Conservation (phyloP, 306 rosid species). For the Erythrophleum fordii region DNA sequence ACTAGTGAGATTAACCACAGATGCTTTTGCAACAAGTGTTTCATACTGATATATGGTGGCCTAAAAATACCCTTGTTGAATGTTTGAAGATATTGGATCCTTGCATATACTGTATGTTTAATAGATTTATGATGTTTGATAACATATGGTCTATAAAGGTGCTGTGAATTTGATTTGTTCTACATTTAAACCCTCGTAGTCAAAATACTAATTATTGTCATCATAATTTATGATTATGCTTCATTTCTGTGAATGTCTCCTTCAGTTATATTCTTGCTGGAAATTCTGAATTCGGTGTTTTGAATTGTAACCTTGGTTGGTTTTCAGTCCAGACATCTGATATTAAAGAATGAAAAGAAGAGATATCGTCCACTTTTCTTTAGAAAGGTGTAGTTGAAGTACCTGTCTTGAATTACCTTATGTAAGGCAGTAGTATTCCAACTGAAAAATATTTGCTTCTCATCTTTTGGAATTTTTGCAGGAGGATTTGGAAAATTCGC, state of each 20-base stretch:
- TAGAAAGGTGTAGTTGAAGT: slow-evolving; percentile 69
- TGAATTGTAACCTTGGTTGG: slow-evolving; percentile 37
- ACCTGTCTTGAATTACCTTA: slow-evolving; percentile 22
- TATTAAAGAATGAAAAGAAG: slow-evolving; percentile 76
- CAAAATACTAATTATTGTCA: slow-evolving; percentile 6
- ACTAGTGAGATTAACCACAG: background rate
- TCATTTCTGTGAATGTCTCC: slow-evolving; percentile 26
- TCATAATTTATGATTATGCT: slow-evolving; percentile 29
- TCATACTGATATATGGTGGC: slow-evolving; percentile 1
- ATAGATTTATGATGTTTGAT: slow-evolving; percentile 18
- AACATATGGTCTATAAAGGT: slow-evolving; percentile 6
- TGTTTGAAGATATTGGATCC: slow-evolving; percentile 9
- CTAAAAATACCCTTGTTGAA: background rate
- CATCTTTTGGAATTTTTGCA: slow-evolving; percentile 40
- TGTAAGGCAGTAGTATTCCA: slow-evolving; percentile 32
- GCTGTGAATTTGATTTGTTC: slow-evolving; percentile 4
- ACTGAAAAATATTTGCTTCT: slow-evolving; percentile 18
- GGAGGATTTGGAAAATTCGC: slow-evolving; percentile 90
- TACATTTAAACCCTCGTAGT: slow-evolving; percentile 4
- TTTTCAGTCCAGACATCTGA: slow-evolving; percentile 81
- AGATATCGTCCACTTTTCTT: slow-evolving; percentile 92
- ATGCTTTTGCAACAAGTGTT: background rate
- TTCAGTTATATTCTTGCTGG: slow-evolving; percentile 10
- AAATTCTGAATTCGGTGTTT: slow-evolving; percentile 30
- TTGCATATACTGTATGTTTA: background rate